Conservation (phyloP, 139 green algal species). For the Chlorella sp. region DNA sequence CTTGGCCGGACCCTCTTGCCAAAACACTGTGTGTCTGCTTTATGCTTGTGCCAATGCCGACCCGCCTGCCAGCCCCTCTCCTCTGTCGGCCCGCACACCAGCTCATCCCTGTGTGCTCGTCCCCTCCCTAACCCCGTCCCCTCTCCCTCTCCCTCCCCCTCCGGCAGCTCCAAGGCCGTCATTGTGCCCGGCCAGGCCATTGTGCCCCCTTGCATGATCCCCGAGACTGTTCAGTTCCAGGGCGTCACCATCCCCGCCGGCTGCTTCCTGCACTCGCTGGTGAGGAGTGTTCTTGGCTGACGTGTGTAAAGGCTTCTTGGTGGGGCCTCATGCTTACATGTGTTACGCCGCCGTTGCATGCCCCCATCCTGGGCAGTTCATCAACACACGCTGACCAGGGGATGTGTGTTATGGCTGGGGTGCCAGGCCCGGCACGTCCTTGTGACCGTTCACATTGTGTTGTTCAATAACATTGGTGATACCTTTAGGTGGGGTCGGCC, state of each 20-base stretch:
- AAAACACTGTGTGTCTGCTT: no score
- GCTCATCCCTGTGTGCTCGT: not conserved
- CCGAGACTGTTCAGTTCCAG: slow-evolving; percentile 54
- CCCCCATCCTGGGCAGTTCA: no score
- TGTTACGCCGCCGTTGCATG: no score
- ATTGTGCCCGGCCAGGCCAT: slow-evolving; percentile 63
- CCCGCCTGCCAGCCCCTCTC: not conserved
- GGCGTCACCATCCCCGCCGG: slow-evolving; percentile 76
- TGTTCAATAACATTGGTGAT: no score
- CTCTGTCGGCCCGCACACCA: no score
- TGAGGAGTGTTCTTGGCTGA: not conserved
- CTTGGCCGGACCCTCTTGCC: no score
- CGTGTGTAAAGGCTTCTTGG: not conserved
- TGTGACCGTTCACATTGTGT: no score
- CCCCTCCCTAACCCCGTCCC: not conserved
- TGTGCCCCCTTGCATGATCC: slow-evolving; percentile 71
- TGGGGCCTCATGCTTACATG: no score
- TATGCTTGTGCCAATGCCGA: not conserved
- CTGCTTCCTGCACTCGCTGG: slow-evolving; percentile 72
- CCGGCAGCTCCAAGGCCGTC: slow-evolving; percentile 22
- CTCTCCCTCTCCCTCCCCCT: not conserved
- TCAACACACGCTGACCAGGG: no score
- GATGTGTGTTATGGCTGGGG: no score
- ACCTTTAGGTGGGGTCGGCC: no score
- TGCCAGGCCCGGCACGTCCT: no score